Evolutionary conservation across 306 rosid species (phyloP).

Genomic region (Albizia julibrissin): DNA sequence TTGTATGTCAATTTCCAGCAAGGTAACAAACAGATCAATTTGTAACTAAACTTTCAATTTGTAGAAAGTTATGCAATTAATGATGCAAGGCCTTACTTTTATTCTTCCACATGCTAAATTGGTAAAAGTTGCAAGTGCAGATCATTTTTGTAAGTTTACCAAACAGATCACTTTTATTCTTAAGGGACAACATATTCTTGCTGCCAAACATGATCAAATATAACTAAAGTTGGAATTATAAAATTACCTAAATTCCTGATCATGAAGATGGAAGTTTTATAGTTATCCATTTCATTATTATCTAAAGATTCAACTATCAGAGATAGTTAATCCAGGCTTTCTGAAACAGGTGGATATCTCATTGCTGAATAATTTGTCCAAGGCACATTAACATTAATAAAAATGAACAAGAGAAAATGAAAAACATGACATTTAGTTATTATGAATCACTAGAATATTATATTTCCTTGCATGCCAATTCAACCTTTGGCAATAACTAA

Average conservation of each 20-base stretch:
- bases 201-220: too few relatives aligned
- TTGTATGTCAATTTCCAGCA: too few relatives aligned
- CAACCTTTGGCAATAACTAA: not conserved
- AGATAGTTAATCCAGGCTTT: conserved; percentile 21
- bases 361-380: conserved; percentile 8
- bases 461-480: conserved; percentile 9
- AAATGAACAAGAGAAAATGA: conserved; percentile 17
- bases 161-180: too few relatives aligned
- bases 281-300: conserved; percentile 13
- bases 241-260: not conserved
- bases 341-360: conserved; percentile 19
- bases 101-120: too few relatives aligned
- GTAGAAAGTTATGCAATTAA: too few relatives aligned
- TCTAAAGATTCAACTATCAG: conserved; percentile 31
- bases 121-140: too few relatives aligned
- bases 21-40: too few relatives aligned
- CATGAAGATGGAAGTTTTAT: conserved; percentile 2
- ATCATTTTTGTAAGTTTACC: too few relatives aligned
- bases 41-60: too few relatives aligned
- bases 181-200: too few relatives aligned
- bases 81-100: too few relatives aligned
- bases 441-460: conserved; percentile 12
- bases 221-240: too few relatives aligned
- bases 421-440: not conserved
- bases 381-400: not conserved